Evolutionary conservation across 148 eudicot genomes (phyloP).

Genomic region (Polygonum maritimum): DNA sequence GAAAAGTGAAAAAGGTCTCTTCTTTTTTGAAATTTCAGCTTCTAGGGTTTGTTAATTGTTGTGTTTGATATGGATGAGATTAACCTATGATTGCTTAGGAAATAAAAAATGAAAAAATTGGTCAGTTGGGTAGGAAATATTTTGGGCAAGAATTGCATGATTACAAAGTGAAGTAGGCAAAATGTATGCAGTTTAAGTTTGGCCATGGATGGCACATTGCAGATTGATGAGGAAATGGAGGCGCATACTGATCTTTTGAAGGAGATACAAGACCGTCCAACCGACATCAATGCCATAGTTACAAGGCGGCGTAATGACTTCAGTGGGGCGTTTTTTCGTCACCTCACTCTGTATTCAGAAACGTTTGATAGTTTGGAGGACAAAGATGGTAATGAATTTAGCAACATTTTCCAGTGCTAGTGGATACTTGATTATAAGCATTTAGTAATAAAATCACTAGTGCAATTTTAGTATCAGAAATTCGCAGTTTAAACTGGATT

Average conservation of each 20-base stretch:
- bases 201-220: slow-evolving; percentile 31
- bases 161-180: not conserved
- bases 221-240: slow-evolving; percentile 98
- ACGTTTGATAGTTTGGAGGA: slow-evolving; percentile 76
- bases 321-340: slow-evolving; percentile 69
- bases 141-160: not conserved
- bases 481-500: not conserved
- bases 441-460: not conserved
- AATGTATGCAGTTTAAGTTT: slow-evolving; percentile 9
- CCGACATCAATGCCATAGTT: slow-evolving; percentile 79
- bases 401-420: not conserved
- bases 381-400: slow-evolving; percentile 59
- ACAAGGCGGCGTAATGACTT: slow-evolving; percentile 79
- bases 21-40: not conserved
- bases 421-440: not conserved
- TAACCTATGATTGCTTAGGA: no score
- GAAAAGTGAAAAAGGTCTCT: slow-evolving; percentile 75
- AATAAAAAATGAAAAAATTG: no score
- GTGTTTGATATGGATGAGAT: not conserved
- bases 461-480: no score
- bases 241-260: slow-evolving; percentile 60
- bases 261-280: slow-evolving; percentile 73
- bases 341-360: slow-evolving; percentile 62
- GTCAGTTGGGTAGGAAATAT: not conserved
- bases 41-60: not conserved